Evolutionary conservation across 495 filamentous ascomycete species (phyloP).

Genomic region (Podospora conica): DNA sequence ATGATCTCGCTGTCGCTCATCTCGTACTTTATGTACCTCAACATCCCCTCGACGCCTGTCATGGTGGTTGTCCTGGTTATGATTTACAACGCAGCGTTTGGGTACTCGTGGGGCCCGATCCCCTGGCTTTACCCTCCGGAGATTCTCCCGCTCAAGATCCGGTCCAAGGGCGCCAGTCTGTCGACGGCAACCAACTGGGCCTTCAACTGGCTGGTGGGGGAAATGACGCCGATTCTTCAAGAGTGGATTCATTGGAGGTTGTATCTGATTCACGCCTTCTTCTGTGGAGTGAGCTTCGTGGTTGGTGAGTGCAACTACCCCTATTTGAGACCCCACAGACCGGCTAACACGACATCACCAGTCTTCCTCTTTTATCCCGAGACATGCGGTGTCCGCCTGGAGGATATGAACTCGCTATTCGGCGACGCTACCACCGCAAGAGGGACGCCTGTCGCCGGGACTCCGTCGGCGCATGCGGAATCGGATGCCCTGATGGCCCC

Average conservation of each 20-base stretch:
- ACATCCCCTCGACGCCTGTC: slow-evolving; percentile 66
- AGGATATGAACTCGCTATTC: slow-evolving; percentile 92
- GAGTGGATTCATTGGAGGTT: slow-evolving; percentile 86
- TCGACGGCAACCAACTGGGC: slow-evolving; percentile 98
- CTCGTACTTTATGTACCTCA: slow-evolving; percentile 91
- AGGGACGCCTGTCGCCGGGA: slow-evolving; percentile 51
- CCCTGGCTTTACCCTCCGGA: slow-evolving; percentile 98
- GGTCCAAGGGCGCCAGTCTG: slow-evolving; percentile 93
- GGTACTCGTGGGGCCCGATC: slow-evolving; percentile 97
- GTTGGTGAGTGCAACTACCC: slow-evolving; percentile 61
- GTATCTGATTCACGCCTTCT: slow-evolving; percentile 94
- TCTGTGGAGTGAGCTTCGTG: slow-evolving; percentile 92
- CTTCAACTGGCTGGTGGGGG: slow-evolving; percentile 95
- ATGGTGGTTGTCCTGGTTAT: slow-evolving; percentile 93
- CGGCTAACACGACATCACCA: slow-evolving; percentile 26
- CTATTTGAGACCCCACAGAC: slow-evolving; percentile 16
- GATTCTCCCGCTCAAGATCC: slow-evolving; percentile 92
- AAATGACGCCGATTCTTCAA: slow-evolving; percentile 89
- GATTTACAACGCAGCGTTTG: slow-evolving; percentile 97
- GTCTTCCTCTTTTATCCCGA: slow-evolving; percentile 97
- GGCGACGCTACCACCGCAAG: slow-evolving; percentile 77
- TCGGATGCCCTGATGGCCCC: slow-evolving; percentile 66
- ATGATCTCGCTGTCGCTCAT: slow-evolving; percentile 82
- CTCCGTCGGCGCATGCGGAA: slow-evolving; percentile 49
- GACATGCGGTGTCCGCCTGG: slow-evolving; percentile 86